These are phyloP conservation scores for Chrysoporthe cubensis DNA, from an alignment of 2,329 filamentous ascomycete species.

Conservation along the genomic window DNA sequence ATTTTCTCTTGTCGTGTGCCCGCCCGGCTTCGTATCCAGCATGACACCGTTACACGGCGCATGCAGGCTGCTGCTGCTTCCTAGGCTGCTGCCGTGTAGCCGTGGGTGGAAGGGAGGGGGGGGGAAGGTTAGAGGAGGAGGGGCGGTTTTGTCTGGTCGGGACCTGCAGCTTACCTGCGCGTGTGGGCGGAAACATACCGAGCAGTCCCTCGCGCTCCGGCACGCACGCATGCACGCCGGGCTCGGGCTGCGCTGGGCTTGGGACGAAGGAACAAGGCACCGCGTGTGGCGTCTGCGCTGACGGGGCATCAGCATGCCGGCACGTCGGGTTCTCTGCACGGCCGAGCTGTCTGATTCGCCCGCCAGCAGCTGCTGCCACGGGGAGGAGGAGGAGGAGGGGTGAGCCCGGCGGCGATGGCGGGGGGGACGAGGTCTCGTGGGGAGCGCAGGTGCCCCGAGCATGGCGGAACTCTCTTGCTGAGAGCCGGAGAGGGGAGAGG, in stretches of 20 bases:
- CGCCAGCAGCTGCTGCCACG: too few species aligned
- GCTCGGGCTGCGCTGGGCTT: neutral
- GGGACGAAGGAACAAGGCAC: neutral
- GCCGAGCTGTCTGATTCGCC: too few species aligned
- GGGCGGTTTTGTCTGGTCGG: neutral
- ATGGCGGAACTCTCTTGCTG: neutral
- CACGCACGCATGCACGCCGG: conserved; percentile 3
- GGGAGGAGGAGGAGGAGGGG: too few species aligned
- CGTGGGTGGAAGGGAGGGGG: neutral
- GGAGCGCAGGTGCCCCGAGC: neutral
- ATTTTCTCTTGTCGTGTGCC: neutral
- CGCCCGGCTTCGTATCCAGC: conserved; percentile 16
- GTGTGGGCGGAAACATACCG: neutral
- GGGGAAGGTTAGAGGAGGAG: neutral
- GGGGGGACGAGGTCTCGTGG: neutral
- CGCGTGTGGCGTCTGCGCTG: neutral
- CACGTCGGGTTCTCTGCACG: neutral
- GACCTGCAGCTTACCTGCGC: conserved; percentile 18
- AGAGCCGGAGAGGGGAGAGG: neutral
- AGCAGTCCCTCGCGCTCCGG: neutral
- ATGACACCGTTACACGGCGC: conserved; percentile 8
- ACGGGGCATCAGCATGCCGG: neutral
- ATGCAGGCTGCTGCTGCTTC: conserved; percentile 8
- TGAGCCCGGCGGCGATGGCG: neutral
- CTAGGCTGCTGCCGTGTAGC: neutral